Evolutionary conservation across 2,329 filamentous ascomycete species (phyloP).

Genomic region (Lachnellula cervina): DNA sequence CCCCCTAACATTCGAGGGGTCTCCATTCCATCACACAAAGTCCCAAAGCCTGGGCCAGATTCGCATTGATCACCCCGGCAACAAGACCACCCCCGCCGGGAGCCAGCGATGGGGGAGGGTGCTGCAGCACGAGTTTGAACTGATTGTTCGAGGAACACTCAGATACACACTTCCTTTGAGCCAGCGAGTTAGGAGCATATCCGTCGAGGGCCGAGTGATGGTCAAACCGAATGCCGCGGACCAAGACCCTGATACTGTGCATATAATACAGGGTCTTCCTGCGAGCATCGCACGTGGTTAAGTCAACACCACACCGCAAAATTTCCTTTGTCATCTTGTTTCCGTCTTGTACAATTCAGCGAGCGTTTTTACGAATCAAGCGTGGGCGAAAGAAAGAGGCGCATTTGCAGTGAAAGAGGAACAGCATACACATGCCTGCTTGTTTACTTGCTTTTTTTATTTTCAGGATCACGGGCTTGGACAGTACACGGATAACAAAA

Average conservation of each 20-base stretch:
- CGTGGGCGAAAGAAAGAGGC: conserved; percentile 13
- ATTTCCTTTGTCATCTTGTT: conserved; percentile 23
- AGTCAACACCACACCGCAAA: conserved; percentile 4
- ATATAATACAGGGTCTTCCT: conserved; percentile 16
- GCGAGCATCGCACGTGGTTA: conserved; percentile 8
- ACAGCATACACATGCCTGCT: no score
- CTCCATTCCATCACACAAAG: conserved; percentile 70
- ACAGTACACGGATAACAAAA: no score
- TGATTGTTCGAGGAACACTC: conserved; percentile 86
- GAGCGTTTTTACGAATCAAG: conserved; percentile 10
- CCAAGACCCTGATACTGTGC: conserved; percentile 27
- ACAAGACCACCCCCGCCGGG: conserved; percentile 77
- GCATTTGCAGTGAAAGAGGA: neutral
- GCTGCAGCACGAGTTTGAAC: conserved; percentile 84
- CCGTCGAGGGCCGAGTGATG: conserved; percentile 54
- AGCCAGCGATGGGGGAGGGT: conserved; percentile 86
- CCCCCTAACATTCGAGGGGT: conserved; percentile 81
- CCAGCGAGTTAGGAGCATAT: conserved; percentile 53
- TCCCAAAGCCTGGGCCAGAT: conserved; percentile 78
- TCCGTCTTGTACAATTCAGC: conserved; percentile 22
- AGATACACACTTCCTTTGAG: conserved; percentile 69
- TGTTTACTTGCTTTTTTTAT: no score
- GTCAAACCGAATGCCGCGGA: conserved; percentile 51
- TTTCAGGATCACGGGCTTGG: no score
- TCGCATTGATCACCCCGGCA: conserved; percentile 76